Base-by-base conservation (phyloP, 2,329 filamentous ascomycete genomes). In the Sclerotinia sclerotiorum region DNA sequence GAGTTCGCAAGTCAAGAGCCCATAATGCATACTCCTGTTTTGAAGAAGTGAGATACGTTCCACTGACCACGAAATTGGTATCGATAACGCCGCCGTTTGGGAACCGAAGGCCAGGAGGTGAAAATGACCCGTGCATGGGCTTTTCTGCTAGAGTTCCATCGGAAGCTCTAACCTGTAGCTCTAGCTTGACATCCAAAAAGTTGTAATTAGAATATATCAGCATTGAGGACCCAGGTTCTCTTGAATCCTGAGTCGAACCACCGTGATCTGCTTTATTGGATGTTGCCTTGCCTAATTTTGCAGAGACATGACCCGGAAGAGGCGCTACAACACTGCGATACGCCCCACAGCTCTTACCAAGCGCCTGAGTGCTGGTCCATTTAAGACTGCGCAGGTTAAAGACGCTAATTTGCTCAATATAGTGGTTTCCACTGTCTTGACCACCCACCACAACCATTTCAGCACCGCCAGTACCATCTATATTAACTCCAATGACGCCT, bases 141-240 rank as follows among this genome's bases (percentile, higher is more conserved):
- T 92, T 94, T 78, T 99, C 95, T 0, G 88, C 87, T 65, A 99
- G 81, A 0, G 88, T 88, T 42, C 95, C 94, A 77, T 98, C 94
- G 1, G 92, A 87, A 11, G 91, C 84, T 65, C 95, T 88, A 60
- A 99, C 88, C 79, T 98, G 95, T 49, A 99, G 82, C 79, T 99
- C 95, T 32, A 99, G 82, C 78, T 97, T 98, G 73, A 99, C 95
- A 75, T 99, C 94, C 67, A 99, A 80, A 76, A 99, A 99, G 79
- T 99, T 98, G 80, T 99, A 99, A 78, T 99, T 99, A 32, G 94
- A 98, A 79, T 99, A 99, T 57, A 99, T 96, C 71, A 99, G 85
- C 93, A 98, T 97, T 1, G 88, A 89, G 1, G 87, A 87, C 8
- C 85, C 86, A 0, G 84, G 79, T 62, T 89, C 87, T 42, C 83